phyloP scores from a whole-genome alignment of 768 basidiomycete genomes.

The Phaeolepiota aurea region DNA sequence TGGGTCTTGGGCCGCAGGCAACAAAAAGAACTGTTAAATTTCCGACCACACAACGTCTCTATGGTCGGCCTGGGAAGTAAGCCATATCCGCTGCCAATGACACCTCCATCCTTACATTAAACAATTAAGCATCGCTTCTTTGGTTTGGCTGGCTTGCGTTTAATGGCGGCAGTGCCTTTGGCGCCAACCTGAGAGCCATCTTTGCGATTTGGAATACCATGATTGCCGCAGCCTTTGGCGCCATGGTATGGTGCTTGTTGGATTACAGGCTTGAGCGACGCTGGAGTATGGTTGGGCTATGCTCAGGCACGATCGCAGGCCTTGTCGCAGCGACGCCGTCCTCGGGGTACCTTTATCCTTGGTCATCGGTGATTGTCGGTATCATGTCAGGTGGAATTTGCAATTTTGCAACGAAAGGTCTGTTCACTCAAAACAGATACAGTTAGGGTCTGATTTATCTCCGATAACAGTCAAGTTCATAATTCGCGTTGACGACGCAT shows the following conservation, averaged over 20 bases:
- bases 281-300: constrained; percentile 88
- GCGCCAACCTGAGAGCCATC: constrained; percentile 80
- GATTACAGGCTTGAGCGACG: constrained; percentile 77
- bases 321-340: constrained; percentile 86
- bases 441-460: no score
- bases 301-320: constrained; percentile 87
- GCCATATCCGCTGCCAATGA: constrained; percentile 9
- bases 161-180: constrained; percentile 86
- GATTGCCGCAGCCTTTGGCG: constrained; percentile 75
- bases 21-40: constrained; percentile 65
- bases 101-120: neutral
- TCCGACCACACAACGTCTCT: constrained; percentile 84
- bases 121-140: constrained; percentile 50
- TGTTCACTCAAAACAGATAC: no score
- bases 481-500: constrained; percentile 73
- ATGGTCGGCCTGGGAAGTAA: constrained; percentile 70
- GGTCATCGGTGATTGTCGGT: constrained; percentile 73
- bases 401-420: constrained; percentile 82
- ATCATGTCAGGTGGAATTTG: constrained; percentile 61
- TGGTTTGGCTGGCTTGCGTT: constrained; percentile 91
- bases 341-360: constrained; percentile 72
- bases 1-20: constrained; percentile 81
- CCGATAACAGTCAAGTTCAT: constrained; percentile 63
- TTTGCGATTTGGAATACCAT: constrained; percentile 87
- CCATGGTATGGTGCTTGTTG: constrained; percentile 74